Evolutionary conservation across 140 eudicot species (phyloP).

Genomic region (Stevia rebaudiana): DNA sequence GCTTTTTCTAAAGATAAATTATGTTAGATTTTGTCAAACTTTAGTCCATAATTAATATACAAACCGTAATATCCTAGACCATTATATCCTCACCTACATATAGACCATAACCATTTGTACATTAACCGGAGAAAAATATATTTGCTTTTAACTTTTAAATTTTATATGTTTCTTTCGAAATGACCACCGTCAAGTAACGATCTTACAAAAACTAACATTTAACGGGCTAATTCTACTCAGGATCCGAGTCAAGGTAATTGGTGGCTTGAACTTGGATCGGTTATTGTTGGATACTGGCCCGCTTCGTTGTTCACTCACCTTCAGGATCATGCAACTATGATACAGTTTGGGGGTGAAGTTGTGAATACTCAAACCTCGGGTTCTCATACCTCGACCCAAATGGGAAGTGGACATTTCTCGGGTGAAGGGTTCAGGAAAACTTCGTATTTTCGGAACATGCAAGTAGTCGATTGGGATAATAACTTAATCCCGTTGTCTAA

Average conservation of each 20-base stretch:
- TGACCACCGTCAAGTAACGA: too few relatives aligned
- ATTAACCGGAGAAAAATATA: too few relatives aligned
- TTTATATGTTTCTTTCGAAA: too few relatives aligned
- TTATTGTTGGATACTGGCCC: slow-evolving; percentile 81
- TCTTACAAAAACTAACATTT: too few relatives aligned
- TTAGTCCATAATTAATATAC: too few relatives aligned
- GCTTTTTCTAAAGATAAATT: too few relatives aligned
- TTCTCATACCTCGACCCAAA: slow-evolving; percentile 74
- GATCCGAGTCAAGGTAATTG: slow-evolving; percentile 73
- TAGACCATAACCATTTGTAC: too few relatives aligned
- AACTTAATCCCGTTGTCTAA: slow-evolving; percentile 60
- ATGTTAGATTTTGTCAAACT: too few relatives aligned
- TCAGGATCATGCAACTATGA: slow-evolving; percentile 75
- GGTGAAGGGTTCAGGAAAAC: slow-evolving; percentile 91
- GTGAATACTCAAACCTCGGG: slow-evolving; percentile 57
- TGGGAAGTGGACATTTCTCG: slow-evolving; percentile 96
- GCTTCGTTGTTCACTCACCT: slow-evolving; percentile 72
- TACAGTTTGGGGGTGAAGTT: slow-evolving; percentile 92
- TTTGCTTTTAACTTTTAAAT: too few relatives aligned
- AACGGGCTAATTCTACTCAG: slow-evolving; percentile 10
- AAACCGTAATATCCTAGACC: too few relatives aligned
- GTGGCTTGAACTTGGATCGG: slow-evolving; percentile 72
- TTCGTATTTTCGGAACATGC: slow-evolving; percentile 74
- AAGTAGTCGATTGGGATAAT: slow-evolving; percentile 85
- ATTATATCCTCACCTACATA: too few relatives aligned